phyloP scores from a whole-genome alignment of 2,329 filamentous ascomycete genomes.

The Penicillium verrucosum region DNA sequence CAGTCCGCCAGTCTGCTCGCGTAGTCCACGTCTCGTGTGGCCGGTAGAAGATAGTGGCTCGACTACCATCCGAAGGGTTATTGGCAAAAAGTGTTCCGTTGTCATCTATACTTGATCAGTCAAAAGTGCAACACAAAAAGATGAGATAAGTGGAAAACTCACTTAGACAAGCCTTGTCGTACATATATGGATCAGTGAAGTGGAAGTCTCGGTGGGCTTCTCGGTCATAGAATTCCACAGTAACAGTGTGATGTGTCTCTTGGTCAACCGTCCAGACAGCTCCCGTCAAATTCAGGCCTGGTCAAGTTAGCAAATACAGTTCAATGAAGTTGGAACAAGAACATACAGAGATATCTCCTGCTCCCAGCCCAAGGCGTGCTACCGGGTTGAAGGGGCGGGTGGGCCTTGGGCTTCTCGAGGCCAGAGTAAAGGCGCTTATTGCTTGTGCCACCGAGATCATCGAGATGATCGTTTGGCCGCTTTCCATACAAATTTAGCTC shows the following conservation, averaged over 20 bases:
- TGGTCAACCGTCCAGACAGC: constrained; percentile 98
- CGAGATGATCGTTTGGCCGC: constrained; percentile 52
- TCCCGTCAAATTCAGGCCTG: constrained; percentile 77
- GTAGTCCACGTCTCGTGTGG: constrained; percentile 97
- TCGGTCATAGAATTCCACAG: constrained; percentile 95
- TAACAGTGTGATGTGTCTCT: constrained; percentile 88
- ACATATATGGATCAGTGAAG: constrained; percentile 92
- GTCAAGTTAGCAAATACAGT: constrained; percentile 25
- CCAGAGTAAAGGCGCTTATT: constrained; percentile 52
- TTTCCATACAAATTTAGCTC: constrained; percentile 63
- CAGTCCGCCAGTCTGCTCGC: constrained; percentile 82
- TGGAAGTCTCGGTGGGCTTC: constrained; percentile 91
- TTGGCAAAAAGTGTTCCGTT: constrained; percentile 83
- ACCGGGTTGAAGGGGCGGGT: constrained; percentile 86
- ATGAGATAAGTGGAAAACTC: constrained; percentile 31
- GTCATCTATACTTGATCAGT: constrained; percentile 52
- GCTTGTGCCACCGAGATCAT: constrained; percentile 43
- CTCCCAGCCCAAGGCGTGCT: constrained; percentile 96
- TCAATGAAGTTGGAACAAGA: background rate
- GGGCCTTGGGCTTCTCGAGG: constrained; percentile 63
- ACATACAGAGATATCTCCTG: constrained; percentile 76
- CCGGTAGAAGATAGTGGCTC: constrained; percentile 88
- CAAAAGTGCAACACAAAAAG: background rate
- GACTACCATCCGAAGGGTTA: constrained; percentile 62
- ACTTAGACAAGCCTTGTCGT: constrained; percentile 91